Percentiles rank a stretch among this genome's conserved stretches.
Evolutionary conservation across 805 yeast genomes (phyloP).

Genomic region (Candida tammaniensis): DNA sequence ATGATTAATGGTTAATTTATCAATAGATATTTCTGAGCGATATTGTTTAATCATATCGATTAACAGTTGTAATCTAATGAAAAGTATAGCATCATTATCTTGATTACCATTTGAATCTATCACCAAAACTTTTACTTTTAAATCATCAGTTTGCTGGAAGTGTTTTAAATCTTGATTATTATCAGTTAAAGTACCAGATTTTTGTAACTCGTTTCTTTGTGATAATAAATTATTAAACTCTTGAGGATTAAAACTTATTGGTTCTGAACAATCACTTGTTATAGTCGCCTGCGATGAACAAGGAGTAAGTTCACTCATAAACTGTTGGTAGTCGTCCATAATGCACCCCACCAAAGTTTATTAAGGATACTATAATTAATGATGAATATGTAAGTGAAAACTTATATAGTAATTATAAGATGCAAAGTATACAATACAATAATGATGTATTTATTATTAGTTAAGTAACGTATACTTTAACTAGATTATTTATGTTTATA

Average conservation of each 20-base stretch:
- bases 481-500: no score
- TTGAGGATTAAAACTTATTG: slow-evolving; percentile 10
- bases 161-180: background rate
- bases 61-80: background rate
- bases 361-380: no score
- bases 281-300: slow-evolving; percentile 12
- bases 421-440: no score
- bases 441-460: no score
- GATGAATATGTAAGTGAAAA: background rate
- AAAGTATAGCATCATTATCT: background rate
- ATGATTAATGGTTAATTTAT: slow-evolving; percentile 8
- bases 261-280: slow-evolving; percentile 1
- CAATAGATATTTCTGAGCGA: background rate
- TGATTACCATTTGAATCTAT: slow-evolving; percentile 1
- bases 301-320: slow-evolving; percentile 9
- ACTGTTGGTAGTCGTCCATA: slow-evolving; percentile 6
- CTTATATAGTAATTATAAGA: no score
- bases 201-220: slow-evolving; percentile 10
- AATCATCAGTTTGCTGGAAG: background rate
- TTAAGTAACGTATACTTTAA: no score
- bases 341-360: no score
- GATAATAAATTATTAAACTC: slow-evolving; percentile 8
- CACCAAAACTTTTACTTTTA: background rate
- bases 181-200: slow-evolving; percentile 14
- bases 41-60: no score